These are phyloP conservation scores for Penicillium italicum DNA, from an alignment of 2,329 filamentous ascomycete genomes.

Conservation along the genomic window DNA sequence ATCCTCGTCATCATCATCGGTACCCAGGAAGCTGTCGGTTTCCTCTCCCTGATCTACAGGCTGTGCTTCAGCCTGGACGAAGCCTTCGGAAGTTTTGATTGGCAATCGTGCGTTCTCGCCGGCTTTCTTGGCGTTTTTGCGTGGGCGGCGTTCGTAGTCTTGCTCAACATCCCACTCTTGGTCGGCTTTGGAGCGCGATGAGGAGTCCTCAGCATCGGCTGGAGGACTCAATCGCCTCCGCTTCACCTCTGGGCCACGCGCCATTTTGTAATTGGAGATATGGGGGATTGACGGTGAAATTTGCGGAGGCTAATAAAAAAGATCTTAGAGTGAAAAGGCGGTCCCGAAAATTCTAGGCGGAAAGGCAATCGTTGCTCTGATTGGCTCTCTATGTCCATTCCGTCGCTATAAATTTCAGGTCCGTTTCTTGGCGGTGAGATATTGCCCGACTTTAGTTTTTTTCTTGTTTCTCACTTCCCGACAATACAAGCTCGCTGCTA, in stretches of 20 bases:
- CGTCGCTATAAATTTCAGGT: slow-evolving; percentile 10
- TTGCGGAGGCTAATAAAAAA: slow-evolving; percentile 13
- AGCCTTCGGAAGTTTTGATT: slow-evolving; percentile 79
- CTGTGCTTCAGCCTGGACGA: slow-evolving; percentile 59
- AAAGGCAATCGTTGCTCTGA: not conserved
- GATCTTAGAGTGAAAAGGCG: slow-evolving; percentile 4
- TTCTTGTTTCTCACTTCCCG: slow-evolving; percentile 8
- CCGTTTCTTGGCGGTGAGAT: slow-evolving; percentile 4
- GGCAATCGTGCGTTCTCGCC: slow-evolving; percentile 74
- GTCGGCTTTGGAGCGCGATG: slow-evolving; percentile 43
- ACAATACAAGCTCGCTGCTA: slow-evolving; percentile 1
- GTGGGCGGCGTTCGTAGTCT: slow-evolving; percentile 76
- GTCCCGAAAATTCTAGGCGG: slow-evolving; percentile 9
- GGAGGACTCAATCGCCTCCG: slow-evolving; percentile 51
- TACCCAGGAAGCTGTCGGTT: slow-evolving; percentile 62
- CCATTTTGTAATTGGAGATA: slow-evolving; percentile 38
- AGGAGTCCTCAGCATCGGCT: slow-evolving; percentile 32
- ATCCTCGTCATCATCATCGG: slow-evolving; percentile 54
- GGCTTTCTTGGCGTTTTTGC: slow-evolving; percentile 71
- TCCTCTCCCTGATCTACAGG: slow-evolving; percentile 49
- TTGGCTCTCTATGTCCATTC: slow-evolving; percentile 14
- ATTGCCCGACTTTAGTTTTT: slow-evolving; percentile 6
- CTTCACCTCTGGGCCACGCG: slow-evolving; percentile 47
- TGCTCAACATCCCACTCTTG: slow-evolving; percentile 88
- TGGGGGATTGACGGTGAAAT: slow-evolving; percentile 1